Conservation (phyloP, 495 filamentous ascomycete species). For the Acidiella bohemica region DNA sequence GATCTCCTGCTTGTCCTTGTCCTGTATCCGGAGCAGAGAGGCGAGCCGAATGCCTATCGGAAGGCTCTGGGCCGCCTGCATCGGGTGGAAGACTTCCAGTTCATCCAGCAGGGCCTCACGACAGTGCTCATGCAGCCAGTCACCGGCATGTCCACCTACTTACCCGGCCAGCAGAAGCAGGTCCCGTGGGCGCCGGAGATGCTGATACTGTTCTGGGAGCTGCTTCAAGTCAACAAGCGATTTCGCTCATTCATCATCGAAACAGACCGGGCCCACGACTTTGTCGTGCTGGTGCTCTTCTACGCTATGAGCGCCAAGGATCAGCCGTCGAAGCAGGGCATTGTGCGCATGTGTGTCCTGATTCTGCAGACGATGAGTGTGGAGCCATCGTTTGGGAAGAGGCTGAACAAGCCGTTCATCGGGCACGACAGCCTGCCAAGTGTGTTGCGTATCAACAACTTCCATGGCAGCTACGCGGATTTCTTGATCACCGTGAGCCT, state of each 20-base stretch:
- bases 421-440: constrained; percentile 76
- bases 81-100: constrained; percentile 93
- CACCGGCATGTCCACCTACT: constrained; percentile 72
- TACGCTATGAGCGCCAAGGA: constrained; percentile 80
- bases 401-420: constrained; percentile 79
- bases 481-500: constrained; percentile 75
- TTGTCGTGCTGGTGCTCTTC: constrained; percentile 78
- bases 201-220: constrained; percentile 96
- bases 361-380: constrained; percentile 90
- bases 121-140: constrained; percentile 88
- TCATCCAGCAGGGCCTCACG: constrained; percentile 91
- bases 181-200: constrained; percentile 90
- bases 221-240: constrained; percentile 92
- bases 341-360: constrained; percentile 94
- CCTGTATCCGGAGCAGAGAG: constrained; percentile 82
- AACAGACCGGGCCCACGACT: constrained; percentile 85
- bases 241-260: constrained; percentile 96
- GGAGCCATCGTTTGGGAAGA: constrained; percentile 79
- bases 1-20: constrained; percentile 81
- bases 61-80: constrained; percentile 87
- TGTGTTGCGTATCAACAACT: constrained; percentile 65
- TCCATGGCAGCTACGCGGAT: constrained; percentile 85
- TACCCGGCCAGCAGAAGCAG: constrained; percentile 71
- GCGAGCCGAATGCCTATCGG: constrained; percentile 68
- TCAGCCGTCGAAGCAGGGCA: constrained; percentile 77